These are phyloP conservation scores for Aspergillus flavus DNA, from an alignment of 2,329 filamentous ascomycete species.

Conservation along the genomic window DNA sequence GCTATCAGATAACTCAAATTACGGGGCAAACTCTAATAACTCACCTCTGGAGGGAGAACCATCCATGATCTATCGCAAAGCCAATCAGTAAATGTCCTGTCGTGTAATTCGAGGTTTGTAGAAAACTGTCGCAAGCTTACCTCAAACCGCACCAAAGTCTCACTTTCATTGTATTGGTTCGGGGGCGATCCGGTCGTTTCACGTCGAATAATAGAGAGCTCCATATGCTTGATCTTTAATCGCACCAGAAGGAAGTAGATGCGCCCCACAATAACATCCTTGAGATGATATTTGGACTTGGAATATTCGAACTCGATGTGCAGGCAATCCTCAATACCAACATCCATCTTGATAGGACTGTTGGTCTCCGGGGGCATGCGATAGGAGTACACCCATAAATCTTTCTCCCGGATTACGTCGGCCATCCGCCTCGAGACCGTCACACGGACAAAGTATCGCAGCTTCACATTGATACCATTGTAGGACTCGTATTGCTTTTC, in stretches of 20 bases:
- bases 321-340: slow-evolving; percentile 97
- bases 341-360: slow-evolving; percentile 99
- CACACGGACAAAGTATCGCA: slow-evolving; percentile 96
- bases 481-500: slow-evolving; percentile 99
- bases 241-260: slow-evolving; percentile 98
- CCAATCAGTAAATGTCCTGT: slow-evolving; percentile 12
- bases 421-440: slow-evolving; percentile 97
- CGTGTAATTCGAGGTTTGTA: background rate
- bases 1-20: background rate
- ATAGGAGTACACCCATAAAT: slow-evolving; percentile 99
- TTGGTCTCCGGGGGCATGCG: slow-evolving; percentile 97
- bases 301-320: slow-evolving; percentile 99
- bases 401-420: slow-evolving; percentile 97
- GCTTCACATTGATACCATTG: slow-evolving; percentile 98
- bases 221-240: slow-evolving; percentile 99
- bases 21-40: slow-evolving; percentile 22
- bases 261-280: slow-evolving; percentile 96
- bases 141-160: slow-evolving; percentile 96
- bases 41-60: slow-evolving; percentile 93
- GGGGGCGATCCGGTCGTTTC: slow-evolving; percentile 96
- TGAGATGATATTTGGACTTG: slow-evolving; percentile 98
- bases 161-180: slow-evolving; percentile 99
- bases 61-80: slow-evolving; percentile 79
- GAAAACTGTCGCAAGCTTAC: slow-evolving; percentile 47
- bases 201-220: slow-evolving; percentile 92